These are phyloP conservation scores for Mitragyna speciosa DNA, from an alignment of 257 asterid genomes.

Conservation along the genomic window DNA sequence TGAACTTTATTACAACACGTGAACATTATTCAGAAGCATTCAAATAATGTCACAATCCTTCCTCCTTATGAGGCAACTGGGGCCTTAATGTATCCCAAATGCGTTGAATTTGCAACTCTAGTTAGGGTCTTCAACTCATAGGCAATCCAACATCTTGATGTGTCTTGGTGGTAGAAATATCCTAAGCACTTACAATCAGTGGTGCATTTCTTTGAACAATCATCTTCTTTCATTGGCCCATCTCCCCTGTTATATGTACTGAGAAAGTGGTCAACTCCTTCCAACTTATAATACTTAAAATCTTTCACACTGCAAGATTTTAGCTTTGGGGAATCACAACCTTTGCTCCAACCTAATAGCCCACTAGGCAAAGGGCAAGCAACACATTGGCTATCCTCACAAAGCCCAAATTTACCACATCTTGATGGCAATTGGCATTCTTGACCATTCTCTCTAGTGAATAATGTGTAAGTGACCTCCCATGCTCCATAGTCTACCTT, in stretches of 20 bases:
- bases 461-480: constrained; percentile 32
- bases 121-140: constrained; percentile 33
- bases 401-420: constrained; percentile 40
- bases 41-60: too few relatives aligned
- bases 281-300: constrained; percentile 29
- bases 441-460: constrained; percentile 14
- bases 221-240: constrained; percentile 24
- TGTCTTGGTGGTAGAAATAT: constrained; percentile 32
- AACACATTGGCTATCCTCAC: constrained; percentile 48
- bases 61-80: background rate
- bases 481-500: constrained; percentile 18
- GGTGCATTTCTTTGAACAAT: constrained; percentile 33
- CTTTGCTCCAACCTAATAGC: constrained; percentile 39
- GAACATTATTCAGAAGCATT: background rate
- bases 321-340: constrained; percentile 25
- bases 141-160: constrained; percentile 37
- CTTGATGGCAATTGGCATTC: constrained; percentile 41
- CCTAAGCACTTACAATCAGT: constrained; percentile 45
- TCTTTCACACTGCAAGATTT: constrained; percentile 21
- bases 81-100: constrained; percentile 40
- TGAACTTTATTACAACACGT: background rate
- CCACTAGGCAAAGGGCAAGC: constrained; percentile 44
- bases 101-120: constrained; percentile 29
- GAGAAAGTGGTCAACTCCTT: constrained; percentile 41
- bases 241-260: constrained; percentile 27